Base-by-base conservation (phyloP, 306 rosid species). In the Oxytropis ochrocephala region DNA sequence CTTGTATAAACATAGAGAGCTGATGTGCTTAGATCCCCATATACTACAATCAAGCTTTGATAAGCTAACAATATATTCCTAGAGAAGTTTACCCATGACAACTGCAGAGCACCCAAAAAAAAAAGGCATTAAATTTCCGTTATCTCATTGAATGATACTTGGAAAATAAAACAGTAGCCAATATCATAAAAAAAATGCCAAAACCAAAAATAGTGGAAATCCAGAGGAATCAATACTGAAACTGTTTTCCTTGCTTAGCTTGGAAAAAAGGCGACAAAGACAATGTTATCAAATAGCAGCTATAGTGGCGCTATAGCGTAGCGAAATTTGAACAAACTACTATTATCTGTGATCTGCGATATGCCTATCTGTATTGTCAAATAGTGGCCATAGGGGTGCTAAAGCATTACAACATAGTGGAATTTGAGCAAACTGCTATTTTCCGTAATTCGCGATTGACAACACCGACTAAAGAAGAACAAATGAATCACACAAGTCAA, bases 31-130 rank as follows among this genome's bases (percentile, higher is more conserved):
- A 91, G 74, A 69, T 91, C 97, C 64, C 97, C 96, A 67, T 88
- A 91, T 17, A 91, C 92, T 5, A 91, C 92, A 8, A 96, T 96
- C 41, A 86, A 79, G 85, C 97, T 91, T 79, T 91, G 97, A 76
- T 85, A 88, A 46, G 97, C 97, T 56, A 91, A 84, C 69, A 91
- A 4, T 30, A 88, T 46, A 79, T 88, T 85, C 81, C 82, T 86
- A 6, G 86, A 69, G 30, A 88, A 72, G 66, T 67, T 81, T 33
- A 64, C 81, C 89, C 89, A 79, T 7, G 92, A 85, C 63, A 81
- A 41, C 96, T 88, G 89, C 75, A 75, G 64, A 76, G 63, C 54
- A 56, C 61, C 41, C 44, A 51, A 47, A 21, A 46, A 47, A 21
- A 46, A 14, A 29, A 32, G 69, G 24, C 38, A 42, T 50, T 6